phyloP scores from a whole-genome alignment of 805 yeast genomes.

The Kuraishia ogatae region DNA sequence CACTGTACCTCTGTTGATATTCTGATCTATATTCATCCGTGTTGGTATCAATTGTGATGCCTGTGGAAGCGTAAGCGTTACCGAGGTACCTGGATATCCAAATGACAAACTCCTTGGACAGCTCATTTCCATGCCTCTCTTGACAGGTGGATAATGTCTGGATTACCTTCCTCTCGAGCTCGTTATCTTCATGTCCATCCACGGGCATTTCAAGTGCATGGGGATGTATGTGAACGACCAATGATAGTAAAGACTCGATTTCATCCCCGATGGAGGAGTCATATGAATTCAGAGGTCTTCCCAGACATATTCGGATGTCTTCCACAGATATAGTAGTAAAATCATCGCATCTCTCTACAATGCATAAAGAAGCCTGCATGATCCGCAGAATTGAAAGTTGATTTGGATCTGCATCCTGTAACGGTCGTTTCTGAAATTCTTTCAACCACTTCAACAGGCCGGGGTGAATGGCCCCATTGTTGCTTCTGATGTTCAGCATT shows the following conservation, averaged over 20 bases:
- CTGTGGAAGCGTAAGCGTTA: neutral
- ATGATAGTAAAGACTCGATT: neutral
- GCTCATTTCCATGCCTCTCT: neutral
- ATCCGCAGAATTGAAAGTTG: neutral
- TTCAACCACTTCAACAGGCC: neutral
- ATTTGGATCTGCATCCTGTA: neutral
- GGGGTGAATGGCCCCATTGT: neutral
- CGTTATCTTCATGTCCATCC: neutral
- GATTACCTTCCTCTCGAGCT: neutral
- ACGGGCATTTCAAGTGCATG: neutral
- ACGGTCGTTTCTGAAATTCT: neutral
- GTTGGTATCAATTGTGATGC: slow-evolving; percentile 3
- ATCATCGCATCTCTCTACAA: neutral
- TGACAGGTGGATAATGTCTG: neutral
- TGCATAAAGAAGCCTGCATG: neutral
- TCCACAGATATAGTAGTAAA: neutral
- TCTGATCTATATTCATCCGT: slow-evolving; percentile 1
- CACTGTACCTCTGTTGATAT: neutral
- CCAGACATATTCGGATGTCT: neutral
- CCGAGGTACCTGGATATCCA: neutral
- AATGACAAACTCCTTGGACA: neutral
- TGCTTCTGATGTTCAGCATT: neutral
- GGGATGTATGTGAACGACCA: neutral
- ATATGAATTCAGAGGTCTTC: neutral
- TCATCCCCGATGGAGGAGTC: neutral